A percentile compares a stretch with the other conserved stretches of the same genome.
Evolutionary conservation across 345 rosid species (phyloP).

Genomic region (Viola odorata): DNA sequence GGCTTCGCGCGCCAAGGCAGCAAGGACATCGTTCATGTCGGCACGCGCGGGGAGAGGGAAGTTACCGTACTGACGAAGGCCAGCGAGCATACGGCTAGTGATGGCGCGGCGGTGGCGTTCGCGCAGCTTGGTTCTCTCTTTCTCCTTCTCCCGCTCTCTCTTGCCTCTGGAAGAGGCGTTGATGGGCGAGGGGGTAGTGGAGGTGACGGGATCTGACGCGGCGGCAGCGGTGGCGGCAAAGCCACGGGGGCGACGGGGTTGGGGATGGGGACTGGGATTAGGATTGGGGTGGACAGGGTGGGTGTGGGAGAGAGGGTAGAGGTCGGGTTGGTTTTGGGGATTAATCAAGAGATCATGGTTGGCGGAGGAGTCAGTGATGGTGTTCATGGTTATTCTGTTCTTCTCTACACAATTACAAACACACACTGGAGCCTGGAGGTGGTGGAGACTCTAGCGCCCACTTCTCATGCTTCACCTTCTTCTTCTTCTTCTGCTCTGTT

Average conservation of each 20-base stretch:
- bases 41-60: conserved; percentile 98
- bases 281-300: conserved; percentile 9
- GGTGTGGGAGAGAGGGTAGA: conserved; percentile 11
- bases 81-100: conserved; percentile 94
- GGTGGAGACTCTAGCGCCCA: too few species aligned
- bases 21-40: conserved; percentile 98
- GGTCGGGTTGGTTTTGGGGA: background rate
- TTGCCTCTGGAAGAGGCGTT: conserved; percentile 44
- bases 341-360: conserved; percentile 9
- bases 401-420: background rate
- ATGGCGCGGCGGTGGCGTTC: conserved; percentile 96
- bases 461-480: too few species aligned
- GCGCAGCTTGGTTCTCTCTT: conserved; percentile 91
- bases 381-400: background rate
- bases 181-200: conserved; percentile 1
- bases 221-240: conserved; percentile 64
- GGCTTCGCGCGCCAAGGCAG: conserved; percentile 94
- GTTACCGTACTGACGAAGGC: conserved; percentile 86
- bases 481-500: too few species aligned
- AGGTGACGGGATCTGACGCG: conserved; percentile 16
- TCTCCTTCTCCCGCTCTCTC: conserved; percentile 90
- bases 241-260: conserved; percentile 69
- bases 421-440: too few species aligned
- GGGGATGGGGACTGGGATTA: conserved; percentile 25
- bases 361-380: conserved; percentile 11